Evolutionary conservation across 2,329 filamentous ascomycete genomes (phyloP), one percentile per base, ranked within the genome.

Genomic region (Dactylellina drechsleri): DNA sequence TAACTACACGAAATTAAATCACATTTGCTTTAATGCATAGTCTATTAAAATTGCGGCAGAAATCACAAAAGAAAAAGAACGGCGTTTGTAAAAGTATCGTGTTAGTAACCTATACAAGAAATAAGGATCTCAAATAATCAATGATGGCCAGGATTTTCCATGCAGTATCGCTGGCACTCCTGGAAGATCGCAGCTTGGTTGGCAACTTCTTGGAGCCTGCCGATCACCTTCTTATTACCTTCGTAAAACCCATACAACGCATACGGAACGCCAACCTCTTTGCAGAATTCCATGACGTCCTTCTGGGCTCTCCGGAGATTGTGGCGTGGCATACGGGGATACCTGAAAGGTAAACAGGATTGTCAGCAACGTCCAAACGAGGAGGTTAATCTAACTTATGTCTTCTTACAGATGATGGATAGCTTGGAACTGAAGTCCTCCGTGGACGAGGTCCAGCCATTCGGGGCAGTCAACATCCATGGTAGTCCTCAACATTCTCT

Each of bases 381-480:
- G 20, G 20, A 28, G 1, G 12, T 8, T 5, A 18, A 1, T 16
- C 15, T 4, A 23, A 10, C 16, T 28, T 49, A 43, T 1, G 16
- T 13, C n/a, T n/a, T 6, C 72, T 66, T 76, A 85, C 1, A 74
- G 50, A 23, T 76, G 56, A 61, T 68, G 66, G 43, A 76, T 74
- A 40, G 76, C 78, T 82, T 96, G 92, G 82, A 96, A 96, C 81
- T 96, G 93, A 76, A 96, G 84, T 2, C 92, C 93, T 23, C 92
- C 92, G 79, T 96, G 92, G 82, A 96, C 87, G 80, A 93, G 96
- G 80, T 96, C 92, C 12, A 96, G 85, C 92, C 93, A 96, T 13
- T 86, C 85, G 0, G 92, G 92, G 80, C 92, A 96, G 80, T 95
- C 92, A 20, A 96, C 89, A 77, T 96, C 92, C 92, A 97, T 96